These are phyloP conservation scores for Phytophthora sp. DNA, from an alignment of 352 stramenopile species.

Conservation along the genomic window DNA sequence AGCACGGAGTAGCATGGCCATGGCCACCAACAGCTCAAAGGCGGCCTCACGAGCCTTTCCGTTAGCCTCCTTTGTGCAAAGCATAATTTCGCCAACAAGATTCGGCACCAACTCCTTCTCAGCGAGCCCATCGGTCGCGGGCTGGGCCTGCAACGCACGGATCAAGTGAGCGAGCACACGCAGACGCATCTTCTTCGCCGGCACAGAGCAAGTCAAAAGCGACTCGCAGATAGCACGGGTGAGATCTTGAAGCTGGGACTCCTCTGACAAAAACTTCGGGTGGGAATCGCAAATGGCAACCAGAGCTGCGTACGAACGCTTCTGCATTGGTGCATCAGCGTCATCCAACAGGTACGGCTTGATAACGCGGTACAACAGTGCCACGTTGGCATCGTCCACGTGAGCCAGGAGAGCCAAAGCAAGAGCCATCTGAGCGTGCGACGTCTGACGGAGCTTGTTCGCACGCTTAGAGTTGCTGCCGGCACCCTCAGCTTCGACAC, in stretches of 20 bases:
- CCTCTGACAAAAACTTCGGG: conserved; percentile 72
- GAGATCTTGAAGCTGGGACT: conserved; percentile 91
- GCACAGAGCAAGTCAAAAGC: conserved; percentile 94
- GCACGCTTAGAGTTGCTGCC: conserved; percentile 48
- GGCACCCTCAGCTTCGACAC: conserved; percentile 50
- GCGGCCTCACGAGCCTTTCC: conserved; percentile 91
- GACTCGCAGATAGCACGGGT: conserved; percentile 94
- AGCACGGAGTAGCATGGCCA: conserved; percentile 75
- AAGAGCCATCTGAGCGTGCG: conserved; percentile 81
- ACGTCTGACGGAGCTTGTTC: conserved; percentile 61
- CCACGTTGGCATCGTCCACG: conserved; percentile 80
- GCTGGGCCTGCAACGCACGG: conserved; percentile 73
- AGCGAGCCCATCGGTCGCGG: conserved; percentile 50
- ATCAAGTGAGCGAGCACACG: conserved; percentile 89
- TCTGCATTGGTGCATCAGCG: conserved; percentile 87
- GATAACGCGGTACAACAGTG: conserved; percentile 87
- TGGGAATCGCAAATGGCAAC: conserved; percentile 89
- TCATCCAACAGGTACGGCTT: conserved; percentile 90
- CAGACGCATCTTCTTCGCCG: conserved; percentile 95
- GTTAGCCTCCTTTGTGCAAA: conserved; percentile 98
- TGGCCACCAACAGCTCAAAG: conserved; percentile 86
- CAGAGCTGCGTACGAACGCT: conserved; percentile 87
- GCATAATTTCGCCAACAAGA: conserved; percentile 95
- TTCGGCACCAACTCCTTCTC: conserved; percentile 87
- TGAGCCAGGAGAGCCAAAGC: conserved; percentile 78